Evolutionary conservation across 495 filamentous ascomycete genomes (phyloP).

Genomic region (Penicillium daleae): DNA sequence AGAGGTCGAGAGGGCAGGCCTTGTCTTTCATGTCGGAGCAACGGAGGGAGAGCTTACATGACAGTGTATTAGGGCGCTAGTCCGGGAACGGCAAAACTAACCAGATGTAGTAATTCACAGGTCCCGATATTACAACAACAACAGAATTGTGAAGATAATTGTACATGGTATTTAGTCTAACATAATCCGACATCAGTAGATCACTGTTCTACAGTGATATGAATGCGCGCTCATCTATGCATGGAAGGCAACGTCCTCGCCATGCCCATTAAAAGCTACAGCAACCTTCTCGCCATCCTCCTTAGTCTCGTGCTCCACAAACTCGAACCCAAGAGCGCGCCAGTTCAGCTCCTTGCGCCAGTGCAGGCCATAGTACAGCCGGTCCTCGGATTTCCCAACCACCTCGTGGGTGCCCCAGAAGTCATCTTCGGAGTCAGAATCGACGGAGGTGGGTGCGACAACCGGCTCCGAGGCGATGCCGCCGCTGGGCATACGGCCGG

Average conservation of each 20-base stretch:
- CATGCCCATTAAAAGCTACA: not conserved
- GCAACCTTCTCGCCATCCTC: conserved; percentile 1
- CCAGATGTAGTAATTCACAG: no score
- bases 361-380: conserved; percentile 73
- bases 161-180: not conserved
- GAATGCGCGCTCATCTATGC: not conserved
- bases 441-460: conserved; percentile 21
- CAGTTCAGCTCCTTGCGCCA: conserved; percentile 95
- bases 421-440: not conserved
- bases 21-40: no score
- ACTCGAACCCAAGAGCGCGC: conserved; percentile 87
- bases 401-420: conserved; percentile 60
- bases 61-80: no score
- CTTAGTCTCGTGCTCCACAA: conserved; percentile 44
- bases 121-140: no score
- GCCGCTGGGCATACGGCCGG: conserved; percentile 45
- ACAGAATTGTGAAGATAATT: not conserved
- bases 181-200: not conserved
- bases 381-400: conserved; percentile 48
- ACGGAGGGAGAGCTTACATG: no score
- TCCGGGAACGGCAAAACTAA: no score
- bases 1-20: no score
- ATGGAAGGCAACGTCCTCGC: conserved; percentile 3
- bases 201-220: not conserved
- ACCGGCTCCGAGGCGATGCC: conserved; percentile 47